phyloP scores from a whole-genome alignment of 2,329 filamentous ascomycete genomes.

The Aspergillus amoenus region DNA sequence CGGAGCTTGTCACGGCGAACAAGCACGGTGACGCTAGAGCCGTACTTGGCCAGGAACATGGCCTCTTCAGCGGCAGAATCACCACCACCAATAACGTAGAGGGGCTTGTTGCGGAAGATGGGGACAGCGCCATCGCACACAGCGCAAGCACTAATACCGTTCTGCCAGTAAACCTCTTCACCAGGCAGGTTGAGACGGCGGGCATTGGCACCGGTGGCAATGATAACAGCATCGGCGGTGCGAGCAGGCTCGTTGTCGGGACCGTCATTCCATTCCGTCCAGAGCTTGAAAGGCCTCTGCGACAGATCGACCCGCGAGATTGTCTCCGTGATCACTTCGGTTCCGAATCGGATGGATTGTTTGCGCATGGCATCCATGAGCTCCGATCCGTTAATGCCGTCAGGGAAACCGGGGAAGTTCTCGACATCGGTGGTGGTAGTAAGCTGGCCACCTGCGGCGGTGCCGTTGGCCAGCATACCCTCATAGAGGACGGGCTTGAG shows the following conservation, averaged over 20 bases:
- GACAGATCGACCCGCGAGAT: conserved; percentile 85
- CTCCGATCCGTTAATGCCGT: conserved; percentile 80
- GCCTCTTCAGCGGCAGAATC: conserved; percentile 97
- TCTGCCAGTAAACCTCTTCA: conserved; percentile 97
- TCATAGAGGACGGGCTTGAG: conserved; percentile 95
- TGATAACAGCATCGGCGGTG: conserved; percentile 89
- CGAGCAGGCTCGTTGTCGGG: conserved; percentile 67
- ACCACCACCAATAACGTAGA: conserved; percentile 94
- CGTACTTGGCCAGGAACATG: conserved; percentile 97
- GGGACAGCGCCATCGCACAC: conserved; percentile 97
- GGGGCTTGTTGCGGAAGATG: conserved; percentile 94
- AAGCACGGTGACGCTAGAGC: conserved; percentile 88
- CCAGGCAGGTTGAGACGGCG: conserved; percentile 77
- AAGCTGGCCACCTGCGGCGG: conserved; percentile 91
- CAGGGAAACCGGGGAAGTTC: conserved; percentile 95
- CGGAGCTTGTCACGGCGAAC: conserved; percentile 84
- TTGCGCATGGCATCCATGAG: conserved; percentile 95
- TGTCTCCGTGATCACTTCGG: conserved; percentile 89
- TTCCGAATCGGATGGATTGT: conserved; percentile 90
- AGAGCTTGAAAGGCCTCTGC: conserved; percentile 83
- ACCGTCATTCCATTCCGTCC: conserved; percentile 80
- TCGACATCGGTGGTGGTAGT: conserved; percentile 98
- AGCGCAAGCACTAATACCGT: conserved; percentile 91
- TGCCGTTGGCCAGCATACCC: conserved; percentile 96
- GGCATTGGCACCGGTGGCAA: conserved; percentile 93